Evolutionary conservation across 106 monocot genomes (phyloP).

Genomic region (Triglochin maritima): DNA sequence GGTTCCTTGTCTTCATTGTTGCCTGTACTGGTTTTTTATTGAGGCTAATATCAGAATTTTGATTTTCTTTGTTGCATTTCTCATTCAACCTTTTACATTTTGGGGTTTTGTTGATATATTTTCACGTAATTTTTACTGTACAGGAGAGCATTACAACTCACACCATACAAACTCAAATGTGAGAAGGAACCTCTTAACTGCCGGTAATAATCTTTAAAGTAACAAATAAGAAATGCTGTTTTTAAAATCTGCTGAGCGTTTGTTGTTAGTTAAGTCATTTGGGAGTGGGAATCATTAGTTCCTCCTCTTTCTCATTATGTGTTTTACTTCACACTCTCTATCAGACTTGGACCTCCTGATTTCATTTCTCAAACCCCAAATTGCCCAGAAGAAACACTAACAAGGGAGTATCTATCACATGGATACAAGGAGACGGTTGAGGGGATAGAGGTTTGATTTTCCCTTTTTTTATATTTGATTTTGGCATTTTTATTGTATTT

Average conservation of each 20-base stretch:
- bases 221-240: background rate
- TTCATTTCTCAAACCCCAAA: constrained; percentile 81
- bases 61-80: too few relatives aligned
- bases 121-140: too few relatives aligned
- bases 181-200: constrained; percentile 78
- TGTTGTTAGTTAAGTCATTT: background rate
- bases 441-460: constrained; percentile 77
- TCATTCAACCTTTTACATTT: too few relatives aligned
- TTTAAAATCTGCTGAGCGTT: background rate
- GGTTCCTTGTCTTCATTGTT: too few relatives aligned
- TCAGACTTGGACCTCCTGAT: constrained; percentile 89
- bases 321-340: constrained; percentile 2
- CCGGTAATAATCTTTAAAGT: constrained; percentile 31
- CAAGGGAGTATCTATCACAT: constrained; percentile 71
- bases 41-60: too few relatives aligned
- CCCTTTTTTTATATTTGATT: background rate
- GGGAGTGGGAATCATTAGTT: background rate
- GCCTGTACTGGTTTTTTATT: too few relatives aligned
- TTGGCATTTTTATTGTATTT: too few relatives aligned
- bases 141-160: constrained; percentile 58
- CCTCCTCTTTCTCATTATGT: background rate
- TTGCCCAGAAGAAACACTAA: constrained; percentile 91
- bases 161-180: constrained; percentile 88
- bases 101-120: background rate
- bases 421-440: constrained; percentile 98